Evolutionary conservation across 2,329 filamentous ascomycete species (phyloP).

Genomic region (Eurotiales sp.): DNA sequence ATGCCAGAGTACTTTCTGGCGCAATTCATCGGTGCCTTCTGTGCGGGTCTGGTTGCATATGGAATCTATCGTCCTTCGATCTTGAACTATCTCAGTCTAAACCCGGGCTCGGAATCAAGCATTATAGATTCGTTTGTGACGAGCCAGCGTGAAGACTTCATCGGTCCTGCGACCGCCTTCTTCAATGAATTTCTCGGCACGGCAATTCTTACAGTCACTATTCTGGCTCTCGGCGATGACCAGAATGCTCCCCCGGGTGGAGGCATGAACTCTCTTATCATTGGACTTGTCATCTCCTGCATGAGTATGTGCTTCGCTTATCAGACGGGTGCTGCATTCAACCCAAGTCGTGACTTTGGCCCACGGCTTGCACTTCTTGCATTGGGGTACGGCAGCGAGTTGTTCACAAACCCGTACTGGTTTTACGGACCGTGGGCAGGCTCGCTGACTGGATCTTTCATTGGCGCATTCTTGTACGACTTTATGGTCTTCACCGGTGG

Average conservation of each 20-base stretch:
- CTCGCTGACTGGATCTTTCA: conserved; percentile 36
- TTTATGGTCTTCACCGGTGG: conserved; percentile 50
- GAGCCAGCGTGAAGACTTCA: conserved; percentile 38
- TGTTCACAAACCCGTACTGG: conserved; percentile 45
- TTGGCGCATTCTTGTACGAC: conserved; percentile 50
- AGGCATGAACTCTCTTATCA: conserved; percentile 50
- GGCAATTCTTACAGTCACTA: conserved; percentile 36
- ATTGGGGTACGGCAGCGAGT: conserved; percentile 42
- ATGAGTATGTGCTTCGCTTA: conserved; percentile 39
- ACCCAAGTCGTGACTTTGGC: conserved; percentile 50
- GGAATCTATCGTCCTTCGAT: conserved; percentile 38
- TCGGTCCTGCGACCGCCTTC: conserved; percentile 39
- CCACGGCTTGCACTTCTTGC: conserved; percentile 46
- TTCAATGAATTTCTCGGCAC: conserved; percentile 48
- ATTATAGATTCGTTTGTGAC: conserved; percentile 45
- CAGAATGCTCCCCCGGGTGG: conserved; percentile 48
- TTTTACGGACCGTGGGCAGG: conserved; percentile 45
- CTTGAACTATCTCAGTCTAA: conserved; percentile 26
- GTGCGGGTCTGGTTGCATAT: conserved; percentile 47
- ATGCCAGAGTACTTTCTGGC: conserved; percentile 50
- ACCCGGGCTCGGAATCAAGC: conserved; percentile 22
- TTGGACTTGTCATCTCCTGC: conserved; percentile 41
- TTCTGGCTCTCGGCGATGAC: conserved; percentile 47
- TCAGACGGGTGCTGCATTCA: conserved; percentile 48
- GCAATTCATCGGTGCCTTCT: conserved; percentile 52